Base-by-base conservation (phyloP, 164 flowering plant species). In the Vitis amurensis region DNA sequence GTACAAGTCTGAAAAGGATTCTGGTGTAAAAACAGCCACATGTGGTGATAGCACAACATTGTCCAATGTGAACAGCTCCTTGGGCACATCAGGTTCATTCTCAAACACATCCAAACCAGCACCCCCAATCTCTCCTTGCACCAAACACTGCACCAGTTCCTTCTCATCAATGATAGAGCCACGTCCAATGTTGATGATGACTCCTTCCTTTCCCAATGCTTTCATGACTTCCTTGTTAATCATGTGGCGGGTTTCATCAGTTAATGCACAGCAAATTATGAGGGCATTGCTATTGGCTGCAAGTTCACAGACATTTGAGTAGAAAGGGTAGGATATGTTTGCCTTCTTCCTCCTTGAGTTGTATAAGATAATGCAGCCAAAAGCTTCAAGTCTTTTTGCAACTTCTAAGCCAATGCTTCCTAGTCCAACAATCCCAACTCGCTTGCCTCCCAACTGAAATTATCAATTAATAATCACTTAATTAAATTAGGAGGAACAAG, bases 61-160 rank as follows among this genome's bases (percentile, higher is more conserved):
- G 44, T 90, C 88, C 74, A 87, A 64, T 30, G 53, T 66, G 47
- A 82, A 63, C 37, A 92, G 83, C 77, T 88, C 87, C 37, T 61
- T 61, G 4, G 97, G 94, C 59, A 88, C 94, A 73, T 74, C 3
- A 23, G 97, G 97, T 73, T 90, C 95, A 59, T 86, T 68, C 75
- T 89, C 96, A 72, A 86, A 90, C 79, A 89, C 96, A 70, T 92
- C 97, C 59, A 92, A 69, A 12, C 92, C 97, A 55, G 94, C 94
- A 58, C 92, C 97, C 8, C 79, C 84, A 56, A 92, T 79, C 71
- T 84, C 85, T 53, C 88, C 88, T 48, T 76, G 55, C 69, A 79
- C 79, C 76, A 92, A 77, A 69, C 80, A 82, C 57, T 56, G 61
- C 63, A 92, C 87, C 72, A 90, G 37, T 74, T 85, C 92, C 71